These are phyloP conservation scores for Agrocybe praecox DNA, from an alignment of 768 basidiomycete species.

Conservation along the genomic window DNA sequence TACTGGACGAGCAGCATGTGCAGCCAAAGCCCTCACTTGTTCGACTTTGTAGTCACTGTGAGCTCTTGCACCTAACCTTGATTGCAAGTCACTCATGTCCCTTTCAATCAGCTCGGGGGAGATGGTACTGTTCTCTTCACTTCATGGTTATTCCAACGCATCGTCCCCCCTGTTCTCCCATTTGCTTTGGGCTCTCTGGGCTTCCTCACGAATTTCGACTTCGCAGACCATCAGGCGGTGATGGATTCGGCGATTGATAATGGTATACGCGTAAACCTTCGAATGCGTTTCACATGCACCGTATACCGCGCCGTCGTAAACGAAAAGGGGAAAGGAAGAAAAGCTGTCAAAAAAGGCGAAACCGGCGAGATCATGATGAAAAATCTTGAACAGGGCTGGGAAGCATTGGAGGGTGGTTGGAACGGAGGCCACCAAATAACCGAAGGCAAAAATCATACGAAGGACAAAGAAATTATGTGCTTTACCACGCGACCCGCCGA, in stretches of 20 bases:
- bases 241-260: slow-evolving; percentile 88
- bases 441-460: slow-evolving; percentile 51
- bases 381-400: slow-evolving; percentile 89
- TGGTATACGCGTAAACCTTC: slow-evolving; percentile 95
- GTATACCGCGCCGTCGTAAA: slow-evolving; percentile 90
- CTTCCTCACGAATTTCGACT: slow-evolving; percentile 97
- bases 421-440: slow-evolving; percentile 41
- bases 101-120: slow-evolving; percentile 76
- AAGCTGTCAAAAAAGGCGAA: slow-evolving; percentile 90
- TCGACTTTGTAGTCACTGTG: slow-evolving; percentile 97
- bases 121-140: slow-evolving; percentile 99
- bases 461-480: slow-evolving; percentile 98
- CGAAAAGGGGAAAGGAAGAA: slow-evolving; percentile 66
- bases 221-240: slow-evolving; percentile 80
- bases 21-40: slow-evolving; percentile 83
- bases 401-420: slow-evolving; percentile 87
- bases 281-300: slow-evolving; percentile 99
- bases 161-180: slow-evolving; percentile 97
- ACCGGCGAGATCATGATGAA: slow-evolving; percentile 98
- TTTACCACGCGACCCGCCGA: slow-evolving; percentile 94
- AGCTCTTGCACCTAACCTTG: slow-evolving; percentile 29
- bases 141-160: slow-evolving; percentile 97
- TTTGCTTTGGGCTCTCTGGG: slow-evolving; percentile 97
- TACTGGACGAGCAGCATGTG: slow-evolving; percentile 99
- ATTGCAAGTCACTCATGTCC: slow-evolving; percentile 12